These are phyloP conservation scores for Pseudocercospora vitis DNA, from an alignment of 2,329 filamentous ascomycete genomes.

Conservation along the genomic window DNA sequence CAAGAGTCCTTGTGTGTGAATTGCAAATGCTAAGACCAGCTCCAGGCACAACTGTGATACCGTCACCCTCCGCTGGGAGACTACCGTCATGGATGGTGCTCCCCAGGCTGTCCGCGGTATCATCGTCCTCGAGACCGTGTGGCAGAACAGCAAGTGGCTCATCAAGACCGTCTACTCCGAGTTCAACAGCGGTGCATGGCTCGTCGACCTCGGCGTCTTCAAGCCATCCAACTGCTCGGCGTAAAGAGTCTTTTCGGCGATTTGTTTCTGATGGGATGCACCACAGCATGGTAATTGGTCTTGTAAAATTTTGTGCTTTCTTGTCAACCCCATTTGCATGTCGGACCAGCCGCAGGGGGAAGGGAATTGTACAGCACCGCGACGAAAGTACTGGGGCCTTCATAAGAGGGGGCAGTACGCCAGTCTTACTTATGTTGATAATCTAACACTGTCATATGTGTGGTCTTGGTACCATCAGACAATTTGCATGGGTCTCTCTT, in stretches of 20 bases:
- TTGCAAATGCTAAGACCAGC: too few relatives aligned
- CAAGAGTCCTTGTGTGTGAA: too few relatives aligned
- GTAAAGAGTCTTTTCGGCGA: too few relatives aligned
- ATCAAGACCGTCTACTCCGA: conserved; percentile 39
- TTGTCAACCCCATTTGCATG: conserved; percentile 1
- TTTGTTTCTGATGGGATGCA: not conserved
- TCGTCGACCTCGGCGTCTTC: conserved; percentile 36
- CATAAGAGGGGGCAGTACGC: not conserved
- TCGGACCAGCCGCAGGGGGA: not conserved
- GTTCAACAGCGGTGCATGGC: conserved; percentile 40
- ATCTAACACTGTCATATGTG: conserved; percentile 1
- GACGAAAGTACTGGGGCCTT: too few relatives aligned
- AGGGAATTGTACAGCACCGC: not conserved
- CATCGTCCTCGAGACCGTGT: conserved; percentile 34
- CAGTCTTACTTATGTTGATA: conserved; percentile 1
- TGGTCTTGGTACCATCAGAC: not conserved
- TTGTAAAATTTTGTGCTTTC: conserved; percentile 6
- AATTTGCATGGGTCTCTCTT: too few relatives aligned
- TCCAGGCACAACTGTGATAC: conserved; percentile 35
- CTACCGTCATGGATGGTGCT: conserved; percentile 23
- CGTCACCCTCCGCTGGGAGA: conserved; percentile 35
- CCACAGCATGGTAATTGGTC: conserved; percentile 5
- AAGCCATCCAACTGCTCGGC: conserved; percentile 31
- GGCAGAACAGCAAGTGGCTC: conserved; percentile 27
- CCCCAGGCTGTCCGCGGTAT: conserved; percentile 34